Evolutionary conservation across 331 rosid species (phyloP).

Genomic region (Malus hybrid): DNA sequence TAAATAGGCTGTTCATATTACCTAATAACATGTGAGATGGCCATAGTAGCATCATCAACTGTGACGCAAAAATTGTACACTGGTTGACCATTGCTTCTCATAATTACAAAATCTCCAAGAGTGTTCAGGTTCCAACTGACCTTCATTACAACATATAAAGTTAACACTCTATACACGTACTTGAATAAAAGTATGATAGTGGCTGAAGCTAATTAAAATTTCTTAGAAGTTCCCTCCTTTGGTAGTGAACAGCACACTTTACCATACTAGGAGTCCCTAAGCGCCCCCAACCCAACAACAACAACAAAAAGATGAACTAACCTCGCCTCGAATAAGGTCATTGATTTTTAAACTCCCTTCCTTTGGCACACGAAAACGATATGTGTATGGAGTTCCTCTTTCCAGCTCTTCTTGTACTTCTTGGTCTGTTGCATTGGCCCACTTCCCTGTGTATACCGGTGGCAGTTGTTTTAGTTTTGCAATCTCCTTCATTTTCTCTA

Average conservation of each 20-base stretch:
- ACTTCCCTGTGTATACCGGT: conserved; percentile 83
- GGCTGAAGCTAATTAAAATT: background rate
- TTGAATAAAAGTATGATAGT: background rate
- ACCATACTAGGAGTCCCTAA: background rate
- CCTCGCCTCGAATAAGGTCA: conserved; percentile 89
- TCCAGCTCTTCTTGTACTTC: conserved; percentile 65
- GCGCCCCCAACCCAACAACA: background rate
- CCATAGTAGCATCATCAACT: conserved; percentile 97
- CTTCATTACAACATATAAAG: conserved; percentile 78
- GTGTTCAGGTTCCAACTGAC: conserved; percentile 98
- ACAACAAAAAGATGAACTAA: conserved; percentile 22
- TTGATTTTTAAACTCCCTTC: conserved; percentile 80
- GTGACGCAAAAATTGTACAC: conserved; percentile 97
- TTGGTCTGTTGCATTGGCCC: conserved; percentile 58
- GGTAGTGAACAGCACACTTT: background rate
- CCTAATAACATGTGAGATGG: conserved; percentile 97
- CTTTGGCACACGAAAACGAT: conserved; percentile 72
- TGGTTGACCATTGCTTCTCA: conserved; percentile 98
- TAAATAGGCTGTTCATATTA: conserved; percentile 14
- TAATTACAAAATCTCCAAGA: conserved; percentile 92
- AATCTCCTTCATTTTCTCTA: conserved; percentile 86
- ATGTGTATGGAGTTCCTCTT: conserved; percentile 74
- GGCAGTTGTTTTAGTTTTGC: conserved; percentile 72
- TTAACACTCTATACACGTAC: conserved; percentile 29
- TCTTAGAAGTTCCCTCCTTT: background rate